Evolutionary conservation across 306 rosid species (phyloP), one percentile per base, ranked within the genome.

Genomic region (Cucumis sativus): DNA sequence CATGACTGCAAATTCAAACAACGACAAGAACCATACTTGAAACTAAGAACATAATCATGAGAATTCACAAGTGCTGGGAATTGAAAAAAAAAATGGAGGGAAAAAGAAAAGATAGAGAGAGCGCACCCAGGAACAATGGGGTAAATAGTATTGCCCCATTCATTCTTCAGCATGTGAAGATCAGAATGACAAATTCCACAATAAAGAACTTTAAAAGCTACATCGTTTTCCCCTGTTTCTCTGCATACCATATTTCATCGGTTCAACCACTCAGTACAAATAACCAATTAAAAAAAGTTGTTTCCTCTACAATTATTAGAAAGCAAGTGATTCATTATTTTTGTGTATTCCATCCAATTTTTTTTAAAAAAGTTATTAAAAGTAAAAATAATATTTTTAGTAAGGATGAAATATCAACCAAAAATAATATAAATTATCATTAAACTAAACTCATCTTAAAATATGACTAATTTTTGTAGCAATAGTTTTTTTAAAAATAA

Each of bases 141-240:
- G 21, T 78, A 41, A 9, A 51, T 40, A 59, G 76, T 45, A 6
- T 16, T 33, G 52, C 72, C 57, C 72, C 77, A 58, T 2, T 57
- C 76, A 16, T 66, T 77, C 37, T 74, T 74, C n/a, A 35, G 12
- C 75, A 80, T 43, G 52, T 77, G 81, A 70, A 83, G 79, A 25
- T 83, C 83, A 0, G 83, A 77, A 62, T 83, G 83, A 11, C 83
- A 80, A 16, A 83, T 73, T 6, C 84, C 84, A 70, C 86, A 77
- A 13, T 77, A 76, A 14, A 71, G 25, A 16, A 80, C 65, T 57
- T 77, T 77, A 49, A 76, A 70, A 2, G 79, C 49, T 5, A 82
- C 74, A 6, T 75, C 80, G 5, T 79, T 75, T 47, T 75, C 85
- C 3, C 80, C 83, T 6, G 69, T 83, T 59, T 43, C 80, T 75